Evolutionary conservation across 2,329 filamentous ascomycete species (phyloP).

Genomic region (Stenocarpella maydis): DNA sequence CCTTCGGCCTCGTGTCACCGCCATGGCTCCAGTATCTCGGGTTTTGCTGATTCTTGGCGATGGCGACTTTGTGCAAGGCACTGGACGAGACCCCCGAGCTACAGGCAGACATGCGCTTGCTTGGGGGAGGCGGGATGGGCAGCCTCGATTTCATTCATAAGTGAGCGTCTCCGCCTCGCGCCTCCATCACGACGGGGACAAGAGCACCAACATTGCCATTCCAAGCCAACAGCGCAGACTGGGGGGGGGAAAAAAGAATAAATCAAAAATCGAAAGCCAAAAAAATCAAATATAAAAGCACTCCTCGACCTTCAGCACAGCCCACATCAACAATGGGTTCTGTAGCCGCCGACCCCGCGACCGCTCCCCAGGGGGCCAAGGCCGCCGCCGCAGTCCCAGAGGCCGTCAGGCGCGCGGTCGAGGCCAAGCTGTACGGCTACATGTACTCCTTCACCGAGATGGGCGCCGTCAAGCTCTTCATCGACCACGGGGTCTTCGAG

Average conservation of each 20-base stretch:
- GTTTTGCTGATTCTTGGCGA: not conserved
- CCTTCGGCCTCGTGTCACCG: not conserved
- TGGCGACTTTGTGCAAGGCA: not conserved
- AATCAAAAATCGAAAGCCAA: too few species aligned
- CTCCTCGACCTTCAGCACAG: not conserved
- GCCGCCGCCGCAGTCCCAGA: conserved; percentile 7
- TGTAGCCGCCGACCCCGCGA: conserved; percentile 16
- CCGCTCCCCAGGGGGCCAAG: conserved; percentile 3
- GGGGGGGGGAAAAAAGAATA: too few species aligned
- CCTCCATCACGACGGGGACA: too few species aligned
- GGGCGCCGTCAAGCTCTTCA: conserved; percentile 18
- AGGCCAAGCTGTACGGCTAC: conserved; percentile 16
- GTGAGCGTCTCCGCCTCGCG: not conserved
- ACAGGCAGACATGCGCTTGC: too few species aligned
- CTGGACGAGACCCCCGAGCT: not conserved
- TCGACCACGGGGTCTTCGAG: conserved; percentile 14
- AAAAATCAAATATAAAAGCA: too few species aligned
- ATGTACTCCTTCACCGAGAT: conserved; percentile 22
- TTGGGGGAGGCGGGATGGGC: not conserved
- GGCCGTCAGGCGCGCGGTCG: conserved; percentile 7
- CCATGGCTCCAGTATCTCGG: not conserved
- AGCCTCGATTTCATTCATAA: not conserved
- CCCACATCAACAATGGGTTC: conserved; percentile 8
- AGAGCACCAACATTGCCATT: not conserved
- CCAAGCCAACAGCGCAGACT: too few species aligned